Evolutionary conservation across 805 yeast species (phyloP), one percentile per base, ranked within the genome.

Genomic region (Candida anglica): DNA sequence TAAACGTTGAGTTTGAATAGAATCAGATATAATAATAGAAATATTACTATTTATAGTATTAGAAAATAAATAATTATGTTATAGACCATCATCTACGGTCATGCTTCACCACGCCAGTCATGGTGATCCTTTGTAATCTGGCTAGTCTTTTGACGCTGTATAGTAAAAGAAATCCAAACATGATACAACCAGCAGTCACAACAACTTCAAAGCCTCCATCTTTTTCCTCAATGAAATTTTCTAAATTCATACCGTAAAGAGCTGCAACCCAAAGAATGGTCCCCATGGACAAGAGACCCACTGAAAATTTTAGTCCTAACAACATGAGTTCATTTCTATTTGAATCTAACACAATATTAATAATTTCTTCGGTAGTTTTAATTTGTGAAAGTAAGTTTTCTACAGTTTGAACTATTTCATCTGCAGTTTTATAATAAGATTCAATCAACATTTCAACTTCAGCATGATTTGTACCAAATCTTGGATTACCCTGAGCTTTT

Each of bases 231-330:
- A 93, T 80, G 52, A 85, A 88, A 59, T 91, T 93, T 50, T 84
- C 86, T 55, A 93, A 65, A 58, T 93, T 93, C 98, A 93, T 93
- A 22, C 99, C 99, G 57, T 89, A 93, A 8, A 87, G 64, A 0
- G 96, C 83, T 2, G 95, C 93, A 11, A 86, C 54, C 44, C 85
- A 86, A 29, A 94, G 64, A 1, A 93, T 82, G 11, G 81, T 75
- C 2, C 95, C 95, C 49, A 89, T 65, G 3, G 95, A 81, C 22
- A 93, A 63, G 37, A 94, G 69, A 0, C 95, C 93, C 17, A 87
- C 79, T 32, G 93, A 81, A 54, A 87, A 86, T 46, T 83, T 73
- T 37, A 93, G 66, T 3, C 95, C 95, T 25, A 93, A 65, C 19
- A 88, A 56, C 96, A 93, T 88, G 40, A 93, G 69, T 44, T 91